Conservation (phyloP, 1,284 basidiomycete species). For the Cutaneotrichosporon cyanovorans region DNA sequence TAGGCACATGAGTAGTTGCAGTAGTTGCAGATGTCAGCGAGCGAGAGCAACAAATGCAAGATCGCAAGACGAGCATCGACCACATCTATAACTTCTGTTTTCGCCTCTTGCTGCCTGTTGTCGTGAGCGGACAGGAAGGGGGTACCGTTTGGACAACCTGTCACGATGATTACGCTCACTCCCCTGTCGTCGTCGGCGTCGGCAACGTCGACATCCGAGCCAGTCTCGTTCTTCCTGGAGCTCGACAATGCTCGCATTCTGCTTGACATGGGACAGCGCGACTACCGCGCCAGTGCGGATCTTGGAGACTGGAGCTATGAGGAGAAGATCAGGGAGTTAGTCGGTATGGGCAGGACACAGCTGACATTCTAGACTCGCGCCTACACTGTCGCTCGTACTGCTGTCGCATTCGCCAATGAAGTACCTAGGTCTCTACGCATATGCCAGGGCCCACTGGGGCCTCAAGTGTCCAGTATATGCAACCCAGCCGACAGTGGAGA, state of each 20-base stretch:
- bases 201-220: constrained; percentile 52
- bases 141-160: no score
- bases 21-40: background rate
- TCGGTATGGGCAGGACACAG: background rate
- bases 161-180: constrained; percentile 81
- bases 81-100: no score
- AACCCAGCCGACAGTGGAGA: constrained; percentile 91
- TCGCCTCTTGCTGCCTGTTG: no score
- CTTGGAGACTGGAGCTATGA: constrained; percentile 42
- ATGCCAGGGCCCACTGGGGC: constrained; percentile 78
- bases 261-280: constrained; percentile 72
- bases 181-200: constrained; percentile 74
- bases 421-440: constrained; percentile 84
- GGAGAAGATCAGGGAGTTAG: constrained; percentile 45
- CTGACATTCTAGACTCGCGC: constrained; percentile 59
- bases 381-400: constrained; percentile 52
- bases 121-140: no score
- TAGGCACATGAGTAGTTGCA: background rate
- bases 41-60: no score
- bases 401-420: constrained; percentile 86
- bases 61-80: no score
- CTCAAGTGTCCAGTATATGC: constrained; percentile 90
- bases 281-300: constrained; percentile 33
- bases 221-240: constrained; percentile 68
- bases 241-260: constrained; percentile 91